Conservation (phyloP, 495 filamentous ascomycete species). For the Xylaria palmicola region DNA sequence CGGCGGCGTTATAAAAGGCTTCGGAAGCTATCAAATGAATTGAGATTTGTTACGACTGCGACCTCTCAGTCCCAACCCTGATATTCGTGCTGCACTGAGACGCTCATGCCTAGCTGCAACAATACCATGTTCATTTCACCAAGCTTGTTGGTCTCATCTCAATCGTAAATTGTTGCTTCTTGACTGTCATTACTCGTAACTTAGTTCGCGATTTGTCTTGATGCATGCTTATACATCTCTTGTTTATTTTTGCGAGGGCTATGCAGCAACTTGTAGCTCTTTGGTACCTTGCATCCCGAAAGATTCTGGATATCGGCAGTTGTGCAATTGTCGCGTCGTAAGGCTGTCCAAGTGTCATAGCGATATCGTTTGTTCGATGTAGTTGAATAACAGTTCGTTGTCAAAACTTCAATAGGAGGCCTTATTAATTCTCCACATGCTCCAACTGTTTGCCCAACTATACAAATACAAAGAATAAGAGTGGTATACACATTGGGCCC, state of each 20-base stretch:
- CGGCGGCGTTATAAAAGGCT: constrained; percentile 37
- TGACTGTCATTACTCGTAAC: background rate
- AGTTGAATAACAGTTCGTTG: no score
- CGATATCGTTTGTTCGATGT: no score
- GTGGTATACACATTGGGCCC: no score
- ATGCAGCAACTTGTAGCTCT: background rate
- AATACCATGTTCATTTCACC: constrained; percentile 20
- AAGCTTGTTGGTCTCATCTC: background rate
- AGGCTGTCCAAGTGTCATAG: no score
- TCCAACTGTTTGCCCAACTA: no score
- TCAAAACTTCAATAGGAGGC: no score
- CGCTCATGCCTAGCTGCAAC: constrained; percentile 15
- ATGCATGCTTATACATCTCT: background rate
- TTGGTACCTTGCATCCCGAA: no score
- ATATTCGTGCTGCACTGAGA: constrained; percentile 17
- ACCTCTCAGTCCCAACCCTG: constrained; percentile 21
- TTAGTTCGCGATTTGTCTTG: background rate
- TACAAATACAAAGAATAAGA: no score
- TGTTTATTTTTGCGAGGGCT: background rate
- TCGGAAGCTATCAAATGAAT: constrained; percentile 35
- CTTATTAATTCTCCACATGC: no score
- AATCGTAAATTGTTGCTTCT: background rate
- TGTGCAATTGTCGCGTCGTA: no score
- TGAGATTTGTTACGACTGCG: constrained; percentile 34
- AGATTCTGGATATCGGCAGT: no score